Evolutionary conservation across 2,329 filamentous ascomycete species (phyloP).

Genomic region (Exophiala alcalophila): DNA sequence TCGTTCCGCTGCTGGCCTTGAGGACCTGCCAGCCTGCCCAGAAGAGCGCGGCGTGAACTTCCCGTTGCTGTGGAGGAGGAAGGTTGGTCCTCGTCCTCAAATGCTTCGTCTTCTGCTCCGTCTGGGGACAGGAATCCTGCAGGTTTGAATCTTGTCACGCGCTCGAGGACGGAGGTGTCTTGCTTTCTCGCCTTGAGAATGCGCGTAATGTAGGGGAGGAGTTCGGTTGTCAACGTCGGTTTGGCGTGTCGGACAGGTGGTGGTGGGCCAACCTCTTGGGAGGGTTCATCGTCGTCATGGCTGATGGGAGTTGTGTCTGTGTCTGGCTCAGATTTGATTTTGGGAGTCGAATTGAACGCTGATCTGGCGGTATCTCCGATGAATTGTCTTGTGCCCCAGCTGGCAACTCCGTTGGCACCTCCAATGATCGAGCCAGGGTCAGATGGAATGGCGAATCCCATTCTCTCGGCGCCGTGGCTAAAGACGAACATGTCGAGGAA

Average conservation of each 20-base stretch:
- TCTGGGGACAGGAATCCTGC: conserved; percentile 11
- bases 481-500: conserved; percentile 68
- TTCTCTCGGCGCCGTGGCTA: conserved; percentile 45
- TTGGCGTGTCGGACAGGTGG: conserved; percentile 53
- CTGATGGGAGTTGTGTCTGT: background rate
- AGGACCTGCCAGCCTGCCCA: no score
- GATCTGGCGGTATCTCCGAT: conserved; percentile 1
- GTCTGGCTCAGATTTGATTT: conserved; percentile 4
- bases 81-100: conserved; percentile 48
- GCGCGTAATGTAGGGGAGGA: conserved; percentile 77
- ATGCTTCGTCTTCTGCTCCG: conserved; percentile 44
- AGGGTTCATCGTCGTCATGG: conserved; percentile 6
- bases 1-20: no score
- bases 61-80: no score
- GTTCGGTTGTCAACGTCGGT: conserved; percentile 74
- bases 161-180: conserved; percentile 59
- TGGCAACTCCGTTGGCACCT: conserved; percentile 35
- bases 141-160: conserved; percentile 60
- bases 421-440: conserved; percentile 36
- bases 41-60: no score
- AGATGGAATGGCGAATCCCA: conserved; percentile 39
- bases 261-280: background rate
- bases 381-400: conserved; percentile 34
- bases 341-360: no score
- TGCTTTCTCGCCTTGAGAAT: conserved; percentile 48